Evolutionary conservation across 306 rosid species (phyloP).

Genomic region (Cicer bijugum): DNA sequence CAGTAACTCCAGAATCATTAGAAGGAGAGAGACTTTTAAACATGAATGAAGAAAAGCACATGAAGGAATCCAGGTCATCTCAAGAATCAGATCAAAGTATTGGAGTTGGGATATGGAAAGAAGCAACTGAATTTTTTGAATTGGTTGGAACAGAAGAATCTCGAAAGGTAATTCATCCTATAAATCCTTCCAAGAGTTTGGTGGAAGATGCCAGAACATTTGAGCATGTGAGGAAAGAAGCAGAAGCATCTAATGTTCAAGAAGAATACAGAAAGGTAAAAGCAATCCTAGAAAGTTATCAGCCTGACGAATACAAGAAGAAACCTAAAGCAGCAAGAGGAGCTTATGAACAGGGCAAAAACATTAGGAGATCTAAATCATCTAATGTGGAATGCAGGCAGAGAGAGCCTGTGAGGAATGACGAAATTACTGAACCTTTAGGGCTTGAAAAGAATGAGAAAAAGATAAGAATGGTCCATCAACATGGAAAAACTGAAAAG

Average conservation of each 20-base stretch:
- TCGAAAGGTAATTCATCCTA: constrained; percentile 51
- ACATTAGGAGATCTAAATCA: constrained; percentile 50
- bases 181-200: constrained; percentile 47
- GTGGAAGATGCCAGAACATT: constrained; percentile 47
- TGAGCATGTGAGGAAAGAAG: constrained; percentile 52
- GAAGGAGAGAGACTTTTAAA: constrained; percentile 51
- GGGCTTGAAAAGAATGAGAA: constrained; percentile 51
- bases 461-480: constrained; percentile 38
- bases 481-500: constrained; percentile 49
- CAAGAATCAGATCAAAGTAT: constrained; percentile 58
- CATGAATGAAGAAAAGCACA: constrained; percentile 48
- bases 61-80: constrained; percentile 57
- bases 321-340: constrained; percentile 50
- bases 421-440: constrained; percentile 45
- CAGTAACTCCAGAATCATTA: constrained; percentile 47
- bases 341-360: constrained; percentile 50
- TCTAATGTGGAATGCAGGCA: constrained; percentile 48
- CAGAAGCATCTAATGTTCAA: constrained; percentile 45
- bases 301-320: constrained; percentile 50
- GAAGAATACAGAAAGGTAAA: constrained; percentile 45
- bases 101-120: constrained; percentile 71
- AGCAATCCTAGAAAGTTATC: constrained; percentile 43
- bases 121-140: constrained; percentile 79
- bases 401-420: constrained; percentile 54
- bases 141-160: constrained; percentile 73